Evolutionary conservation across 2,329 filamentous ascomycete genomes (phyloP), one percentile per base, ranked within the genome.

Genomic region (Diatrype stigma): DNA sequence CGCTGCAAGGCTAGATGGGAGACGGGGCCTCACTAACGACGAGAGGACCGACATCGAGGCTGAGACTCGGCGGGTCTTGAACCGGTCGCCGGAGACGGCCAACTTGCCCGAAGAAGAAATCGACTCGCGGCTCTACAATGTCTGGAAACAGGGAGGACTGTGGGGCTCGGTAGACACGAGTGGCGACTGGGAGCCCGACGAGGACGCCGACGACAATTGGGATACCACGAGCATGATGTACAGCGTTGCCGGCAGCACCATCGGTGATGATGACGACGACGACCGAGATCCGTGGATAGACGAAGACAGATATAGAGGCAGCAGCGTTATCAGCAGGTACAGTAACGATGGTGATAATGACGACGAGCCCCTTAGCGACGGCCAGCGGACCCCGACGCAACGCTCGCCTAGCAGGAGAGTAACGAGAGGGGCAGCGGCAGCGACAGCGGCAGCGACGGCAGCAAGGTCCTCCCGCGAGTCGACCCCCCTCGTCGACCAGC

Each of bases 151-250:
- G 49, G 90, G 90, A 19, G 90, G 89, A 7, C 89, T 89, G 73
- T 96, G 90, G 85, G 92, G 93, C 1, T 85, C 86, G 16, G 77
- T 85, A 30, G 93, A 97, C 65, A 77, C 78, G 5, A 96, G 89
- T 62, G 89, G 88, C 26, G 87, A 93, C 55, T 97, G 92, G 66
- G 68, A 75, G 30, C 85, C 85, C 1, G 63, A 68, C 7, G 67
- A 74, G 11, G 65, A 73, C 4, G n/a, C n/a, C n/a, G 77, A 82
- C 3, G 75, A 83, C 11, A 78, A 86, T 42, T 84, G 86, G 63
- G 90, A 95, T 63, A 81, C 80, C 8, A 95, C 90, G 1, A 96
- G 92, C 62, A 77, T 95, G 34, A 72, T 94, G n/a, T 90, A 63
- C 28, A 62, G 59, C 40, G 56, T 64, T 8, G 60, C 58, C 3